Base-by-base conservation (phyloP, 202 grass and related monocot species). In the Setaria viridis region DNA sequence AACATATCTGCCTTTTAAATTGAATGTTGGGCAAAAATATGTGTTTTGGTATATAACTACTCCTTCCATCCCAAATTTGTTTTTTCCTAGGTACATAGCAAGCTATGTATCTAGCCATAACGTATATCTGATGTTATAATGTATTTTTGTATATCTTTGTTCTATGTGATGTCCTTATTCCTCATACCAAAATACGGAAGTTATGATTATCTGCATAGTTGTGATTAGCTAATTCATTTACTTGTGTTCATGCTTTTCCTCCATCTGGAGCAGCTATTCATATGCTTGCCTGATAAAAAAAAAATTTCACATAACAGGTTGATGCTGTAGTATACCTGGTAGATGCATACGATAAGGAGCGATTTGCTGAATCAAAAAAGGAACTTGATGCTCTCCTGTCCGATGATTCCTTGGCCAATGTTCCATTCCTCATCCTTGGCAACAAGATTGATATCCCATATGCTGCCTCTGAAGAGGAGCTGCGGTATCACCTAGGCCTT, bases 371-470 rank as follows among this genome's bases (percentile, higher is more conserved):
- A 80, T 97, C 95, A 21, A 97, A 97, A 70, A 97, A 86, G 72
- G 95, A 97, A 77, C 95, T 97, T 0, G 92, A 97, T 87, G 95
- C 90, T 25, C 95, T 97, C 43, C 29, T 97, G 7, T 93, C 95
- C 64, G 95, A 97, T 32, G 95, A 94, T 76, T 89, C 92, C 62
- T 84, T 97, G 47, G 90, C 90, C 57, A 94, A 67, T 70, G 95
- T 94, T 34, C 95, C 95, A 30, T 97, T 97, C 86, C 90, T 97
- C 35, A 97, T 97, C 58, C 80, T 97, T 55, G 95, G 95, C 64
- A 97, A 97, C 85, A 97, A 97, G 88, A 97, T 97, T 58, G 95
- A 97, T 77, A 97, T 97, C 17, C 90, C 92, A 33, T 97, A 86
- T 81, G 92, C 95, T 77, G 88, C 95, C 78, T 97, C 92, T 17